Evolutionary conservation across 2,329 filamentous ascomycete species (phyloP), one percentile per base, ranked within the genome.

Genomic region (Fusarium sarcochroum): DNA sequence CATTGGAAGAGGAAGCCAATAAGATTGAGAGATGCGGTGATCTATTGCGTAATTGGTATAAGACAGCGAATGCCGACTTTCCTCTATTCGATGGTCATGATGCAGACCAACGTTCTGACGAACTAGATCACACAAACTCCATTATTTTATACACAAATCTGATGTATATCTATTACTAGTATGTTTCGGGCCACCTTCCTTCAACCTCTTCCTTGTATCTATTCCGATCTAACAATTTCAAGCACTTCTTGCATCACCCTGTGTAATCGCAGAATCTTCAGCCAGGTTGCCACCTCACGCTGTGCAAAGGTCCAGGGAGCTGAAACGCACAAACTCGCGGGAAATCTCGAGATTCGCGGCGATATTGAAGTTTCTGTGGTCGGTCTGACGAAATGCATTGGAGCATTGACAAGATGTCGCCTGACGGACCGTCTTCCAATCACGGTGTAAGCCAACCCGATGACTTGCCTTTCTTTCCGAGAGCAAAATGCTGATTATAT

Each of bases 91-190:
- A 49, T 18, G 30, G 46, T 21, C 46, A 37, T 14, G 34, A 49
- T 1, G 20, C 15, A 49, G 46, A 49, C 6, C 32, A 34, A 13
- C 27, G 3, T 49, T 3, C 9, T 8, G 34, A 49, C 15, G 11
- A 4, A 18, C 15, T 2, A 13, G 25, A 41, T 2, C 17, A 23
- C 0, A 5, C 5, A 1, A 49, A 25, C 7, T 30, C 21, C 2
- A 5, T 55, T 1, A 37, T 37, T 3, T 23, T 49, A 4, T 15
- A 55, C 10, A 55, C 34, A 4, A 55, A 40, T 2, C 52, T 49
- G 1, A 41, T 55, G 44, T 55, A 47, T 47, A 34, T 47, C 6
- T 47, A 47, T 21, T 47, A 47, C 15, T 27, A 47, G 44, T 46
- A 46, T 49, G 6, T 40, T 25, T 3, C 32, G 4, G 15, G 40